These are phyloP conservation scores for Rasamsonia emersonii DNA, from an alignment of 2,329 filamentous ascomycete species.

Conservation along the genomic window DNA sequence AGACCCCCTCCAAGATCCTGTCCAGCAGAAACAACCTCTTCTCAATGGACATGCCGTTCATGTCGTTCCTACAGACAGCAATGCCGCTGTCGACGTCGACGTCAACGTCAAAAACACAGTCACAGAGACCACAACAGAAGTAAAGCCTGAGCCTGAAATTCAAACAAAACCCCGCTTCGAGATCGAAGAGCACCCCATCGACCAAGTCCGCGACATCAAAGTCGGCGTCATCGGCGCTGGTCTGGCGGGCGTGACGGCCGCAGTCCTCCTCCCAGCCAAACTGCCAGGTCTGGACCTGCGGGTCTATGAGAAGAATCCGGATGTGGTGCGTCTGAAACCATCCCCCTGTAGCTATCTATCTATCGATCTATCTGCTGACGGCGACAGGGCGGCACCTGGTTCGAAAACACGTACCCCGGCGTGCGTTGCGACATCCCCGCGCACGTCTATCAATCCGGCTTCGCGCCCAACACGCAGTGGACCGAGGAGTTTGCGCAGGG, in stretches of 20 bases:
- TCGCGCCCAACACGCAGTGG: conserved; percentile 61
- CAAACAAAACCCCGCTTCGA: conserved; percentile 19
- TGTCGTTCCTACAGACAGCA: no score
- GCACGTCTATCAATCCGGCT: conserved; percentile 62
- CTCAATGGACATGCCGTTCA: no score
- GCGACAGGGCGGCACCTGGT: conserved; percentile 38
- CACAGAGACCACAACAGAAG: background rate
- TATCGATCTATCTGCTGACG: conserved; percentile 36
- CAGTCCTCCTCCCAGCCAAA: conserved; percentile 58
- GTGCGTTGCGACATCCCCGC: conserved; percentile 61
- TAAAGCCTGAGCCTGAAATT: background rate
- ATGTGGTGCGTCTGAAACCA: conserved; percentile 58
- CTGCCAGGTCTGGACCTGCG: conserved; percentile 58
- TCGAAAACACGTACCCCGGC: conserved; percentile 50
- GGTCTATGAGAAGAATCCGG: conserved; percentile 60
- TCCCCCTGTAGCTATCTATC: no score
- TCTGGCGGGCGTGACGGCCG: conserved; percentile 55
- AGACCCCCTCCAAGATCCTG: no score
- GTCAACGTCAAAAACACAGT: no score
- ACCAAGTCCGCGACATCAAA: conserved; percentile 40
- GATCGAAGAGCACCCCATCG: conserved; percentile 39
- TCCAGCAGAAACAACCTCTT: no score
- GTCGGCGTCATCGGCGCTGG: conserved; percentile 59
- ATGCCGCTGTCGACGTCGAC: no score
- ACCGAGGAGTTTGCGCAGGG: conserved; percentile 59